Conservation (phyloP, 2,329 filamentous ascomycete species). For the Raffaelea deltoideospora region DNA sequence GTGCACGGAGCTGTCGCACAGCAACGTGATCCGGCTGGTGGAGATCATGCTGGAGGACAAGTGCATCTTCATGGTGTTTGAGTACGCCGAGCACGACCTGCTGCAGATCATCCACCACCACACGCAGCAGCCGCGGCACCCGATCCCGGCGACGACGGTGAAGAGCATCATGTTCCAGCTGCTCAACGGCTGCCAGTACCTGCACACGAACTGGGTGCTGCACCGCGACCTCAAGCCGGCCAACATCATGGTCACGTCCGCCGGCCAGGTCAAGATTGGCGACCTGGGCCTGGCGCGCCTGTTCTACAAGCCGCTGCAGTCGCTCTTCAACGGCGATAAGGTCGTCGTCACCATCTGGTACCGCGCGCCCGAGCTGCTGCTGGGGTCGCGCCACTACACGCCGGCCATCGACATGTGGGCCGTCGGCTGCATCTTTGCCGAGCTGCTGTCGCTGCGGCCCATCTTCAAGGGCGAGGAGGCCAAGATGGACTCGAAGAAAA, state of each 20-base stretch:
- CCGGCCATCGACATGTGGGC: constrained; percentile 97
- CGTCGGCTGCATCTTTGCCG: constrained; percentile 93
- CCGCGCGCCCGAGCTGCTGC: constrained; percentile 79
- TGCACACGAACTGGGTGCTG: constrained; percentile 93
- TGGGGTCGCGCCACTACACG: constrained; percentile 91
- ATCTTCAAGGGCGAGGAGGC: constrained; percentile 99
- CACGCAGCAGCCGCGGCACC: constrained; percentile 72
- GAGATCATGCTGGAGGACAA: constrained; percentile 98
- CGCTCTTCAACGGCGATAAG: constrained; percentile 86
- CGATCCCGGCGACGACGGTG: constrained; percentile 77
- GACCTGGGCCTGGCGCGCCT: constrained; percentile 83
- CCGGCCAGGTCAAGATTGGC: constrained; percentile 83
- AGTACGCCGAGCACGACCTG: constrained; percentile 94
- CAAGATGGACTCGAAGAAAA: constrained; percentile 98
- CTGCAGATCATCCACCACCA: constrained; percentile 98
- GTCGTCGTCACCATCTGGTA: constrained; percentile 99
- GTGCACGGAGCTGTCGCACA: constrained; percentile 78
- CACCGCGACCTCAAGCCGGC: constrained; percentile 95
- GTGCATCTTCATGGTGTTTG: constrained; percentile 99
- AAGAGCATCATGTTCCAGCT: constrained; percentile 94
- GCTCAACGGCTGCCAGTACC: constrained; percentile 83
- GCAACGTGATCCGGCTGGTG: constrained; percentile 77
- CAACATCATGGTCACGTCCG: constrained; percentile 95
- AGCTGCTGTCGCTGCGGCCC: constrained; percentile 73
- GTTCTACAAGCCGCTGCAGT: constrained; percentile 87